Conservation (phyloP, 73 alveolate species). For the Tetrahymena thermophila region DNA sequence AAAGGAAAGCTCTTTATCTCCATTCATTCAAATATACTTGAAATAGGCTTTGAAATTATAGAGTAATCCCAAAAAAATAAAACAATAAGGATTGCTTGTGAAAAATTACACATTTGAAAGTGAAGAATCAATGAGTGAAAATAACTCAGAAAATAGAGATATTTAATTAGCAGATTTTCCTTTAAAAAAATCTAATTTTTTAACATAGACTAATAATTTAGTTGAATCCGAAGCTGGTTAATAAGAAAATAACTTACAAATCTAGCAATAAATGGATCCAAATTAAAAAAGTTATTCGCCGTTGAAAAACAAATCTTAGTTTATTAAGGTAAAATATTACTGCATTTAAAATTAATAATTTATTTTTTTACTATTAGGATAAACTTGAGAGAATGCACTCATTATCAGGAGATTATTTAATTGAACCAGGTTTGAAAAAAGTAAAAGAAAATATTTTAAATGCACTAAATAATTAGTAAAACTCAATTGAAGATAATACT, state of each 20-base stretch:
- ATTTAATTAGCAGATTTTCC: not conserved
- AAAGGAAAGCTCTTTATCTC: not conserved
- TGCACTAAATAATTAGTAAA: not conserved
- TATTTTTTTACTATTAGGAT: not conserved
- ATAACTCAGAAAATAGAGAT: not conserved
- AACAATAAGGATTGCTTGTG: not conserved
- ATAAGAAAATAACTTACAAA: not conserved
- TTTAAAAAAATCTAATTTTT: not conserved
- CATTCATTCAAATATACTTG: not conserved
- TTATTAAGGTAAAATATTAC: not conserved
- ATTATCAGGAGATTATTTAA: not conserved
- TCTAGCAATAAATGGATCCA: not conserved
- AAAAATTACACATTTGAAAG: not conserved
- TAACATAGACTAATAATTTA: not conserved
- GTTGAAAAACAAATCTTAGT: not conserved
- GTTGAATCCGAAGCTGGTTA: not conserved
- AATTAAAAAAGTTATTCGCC: not conserved
- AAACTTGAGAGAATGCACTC: not conserved
- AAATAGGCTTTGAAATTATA: not conserved
- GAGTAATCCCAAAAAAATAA: not conserved
- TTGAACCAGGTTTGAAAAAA: not conserved
- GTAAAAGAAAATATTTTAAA: not conserved
- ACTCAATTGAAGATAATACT: not conserved
- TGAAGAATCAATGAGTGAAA: not conserved
- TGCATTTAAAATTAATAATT: not conserved